Evolutionary conservation across 2,329 filamentous ascomycete species (phyloP), one percentile per base, ranked within the genome.

Genomic region (Blumeria graminis): DNA sequence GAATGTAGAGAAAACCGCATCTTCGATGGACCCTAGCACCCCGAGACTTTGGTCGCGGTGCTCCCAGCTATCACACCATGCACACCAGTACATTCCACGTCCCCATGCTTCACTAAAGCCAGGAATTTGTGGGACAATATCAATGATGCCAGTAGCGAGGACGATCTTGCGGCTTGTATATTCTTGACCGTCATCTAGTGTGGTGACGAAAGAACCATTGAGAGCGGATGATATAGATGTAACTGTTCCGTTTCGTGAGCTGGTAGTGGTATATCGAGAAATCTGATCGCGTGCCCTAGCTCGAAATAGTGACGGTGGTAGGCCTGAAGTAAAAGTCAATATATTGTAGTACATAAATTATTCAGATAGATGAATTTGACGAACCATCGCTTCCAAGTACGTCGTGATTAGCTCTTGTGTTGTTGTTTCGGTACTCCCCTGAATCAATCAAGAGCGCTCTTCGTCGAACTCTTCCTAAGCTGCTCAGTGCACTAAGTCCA

Each of bases 31-130:
- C 11, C 22, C 28, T 4, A 52, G 33, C 14, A 52, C 16, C n/a
- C 48, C 48, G 1, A 52, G 32, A 13, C 28, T 34, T 33, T 52
- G 48, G 16, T 52, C 48, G 32, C 48, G 48, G 16, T 52, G 48
- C 48, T 52, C 48, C 48, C 48, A 52, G 16, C 48, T 52, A 34
- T 52, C 48, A 16, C 48, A 52, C 48, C 48, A 52, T 6, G 32
- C 18, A 34, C 48, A 52, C 48, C 48, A 52, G 48, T 35, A 52
- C 48, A 52, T 52, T 13, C 48, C 48, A 52, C 48, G 48, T 34
- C 18, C 48, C 48, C 48, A 52, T 13, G 48, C 48, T 13, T 52
- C 48, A 11, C n/a, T 22, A 6, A 52, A 13, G 32, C 48, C 48
- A 14, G 22, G 48, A n/a, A 33, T 52, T 6, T 52, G 13, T 11